These are phyloP conservation scores for Vachellia collinsii DNA, from an alignment of 306 rosid species.

Conservation along the genomic window DNA sequence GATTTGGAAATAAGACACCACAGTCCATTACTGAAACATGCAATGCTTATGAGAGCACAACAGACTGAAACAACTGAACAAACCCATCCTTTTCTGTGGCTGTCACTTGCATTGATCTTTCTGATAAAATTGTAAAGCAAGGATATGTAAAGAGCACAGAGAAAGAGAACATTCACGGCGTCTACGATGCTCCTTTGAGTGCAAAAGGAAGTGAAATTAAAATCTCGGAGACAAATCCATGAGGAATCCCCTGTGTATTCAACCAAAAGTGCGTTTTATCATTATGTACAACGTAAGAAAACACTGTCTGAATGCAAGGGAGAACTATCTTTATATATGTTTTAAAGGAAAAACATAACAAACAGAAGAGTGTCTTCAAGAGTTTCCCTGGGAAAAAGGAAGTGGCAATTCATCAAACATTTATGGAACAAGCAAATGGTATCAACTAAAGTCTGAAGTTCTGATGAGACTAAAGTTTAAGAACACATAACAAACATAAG, in stretches of 20 bases:
- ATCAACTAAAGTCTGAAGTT: not conserved
- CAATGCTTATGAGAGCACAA: constrained; percentile 52
- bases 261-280: constrained; percentile 6
- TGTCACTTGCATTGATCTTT: constrained; percentile 20
- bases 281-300: not conserved
- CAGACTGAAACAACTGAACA: constrained; percentile 47
- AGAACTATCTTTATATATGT: not conserved
- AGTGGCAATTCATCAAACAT: not conserved
- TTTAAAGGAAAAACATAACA: not conserved
- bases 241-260: constrained; percentile 45
- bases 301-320: not conserved
- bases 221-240: constrained; percentile 48
- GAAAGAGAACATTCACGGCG: constrained; percentile 46
- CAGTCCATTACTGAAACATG: constrained; percentile 45
- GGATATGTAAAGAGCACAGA: constrained; percentile 39
- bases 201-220: constrained; percentile 52
- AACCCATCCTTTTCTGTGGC: constrained; percentile 39
- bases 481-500: not conserved
- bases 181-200: constrained; percentile 47
- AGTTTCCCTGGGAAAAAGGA: not conserved
- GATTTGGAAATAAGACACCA: constrained; percentile 43
- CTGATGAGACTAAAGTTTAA: not conserved
- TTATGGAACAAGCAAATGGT: not conserved
- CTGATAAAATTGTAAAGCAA: constrained; percentile 36
- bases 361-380: not conserved